A percentile compares a stretch with the other conserved stretches of the same genome.
Evolutionary conservation across 257 asterid species (phyloP).

Genomic region (Knoxia roxburghii): DNA sequence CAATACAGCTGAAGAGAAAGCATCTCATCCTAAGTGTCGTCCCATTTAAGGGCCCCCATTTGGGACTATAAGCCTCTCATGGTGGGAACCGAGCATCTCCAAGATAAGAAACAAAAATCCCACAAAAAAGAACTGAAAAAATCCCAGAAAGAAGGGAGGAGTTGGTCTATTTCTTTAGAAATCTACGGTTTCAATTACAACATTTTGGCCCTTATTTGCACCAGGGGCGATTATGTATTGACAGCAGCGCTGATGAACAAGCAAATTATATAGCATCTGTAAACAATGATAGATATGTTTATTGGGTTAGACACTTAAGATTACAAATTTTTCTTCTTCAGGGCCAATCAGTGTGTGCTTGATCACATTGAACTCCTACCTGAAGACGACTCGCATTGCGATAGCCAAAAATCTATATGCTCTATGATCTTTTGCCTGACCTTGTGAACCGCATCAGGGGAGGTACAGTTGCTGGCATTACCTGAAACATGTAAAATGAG

Average conservation of each 20-base stretch:
- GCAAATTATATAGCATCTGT: constrained; percentile 13
- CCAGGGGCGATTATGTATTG: neutral
- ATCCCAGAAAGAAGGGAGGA: no score
- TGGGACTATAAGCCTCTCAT: no score
- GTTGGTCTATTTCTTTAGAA: no score
- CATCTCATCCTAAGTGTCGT: no score
- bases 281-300: neutral
- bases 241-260: neutral
- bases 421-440: constrained; percentile 60
- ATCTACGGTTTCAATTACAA: constrained; percentile 4
- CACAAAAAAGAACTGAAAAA: no score
- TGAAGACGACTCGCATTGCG: constrained; percentile 54
- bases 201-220: no score
- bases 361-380: constrained; percentile 48
- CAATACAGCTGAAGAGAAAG: no score
- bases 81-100: no score
- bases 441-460: constrained; percentile 69
- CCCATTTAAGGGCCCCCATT: no score
- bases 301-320: neutral
- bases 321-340: neutral
- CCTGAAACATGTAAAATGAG: constrained; percentile 41
- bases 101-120: no score
- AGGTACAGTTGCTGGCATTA: constrained; percentile 61
- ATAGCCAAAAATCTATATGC: constrained; percentile 74
- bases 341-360: neutral